Evolutionary conservation across 495 filamentous ascomycete genomes (phyloP).

Genomic region (Saxophila tyrrhenica): DNA sequence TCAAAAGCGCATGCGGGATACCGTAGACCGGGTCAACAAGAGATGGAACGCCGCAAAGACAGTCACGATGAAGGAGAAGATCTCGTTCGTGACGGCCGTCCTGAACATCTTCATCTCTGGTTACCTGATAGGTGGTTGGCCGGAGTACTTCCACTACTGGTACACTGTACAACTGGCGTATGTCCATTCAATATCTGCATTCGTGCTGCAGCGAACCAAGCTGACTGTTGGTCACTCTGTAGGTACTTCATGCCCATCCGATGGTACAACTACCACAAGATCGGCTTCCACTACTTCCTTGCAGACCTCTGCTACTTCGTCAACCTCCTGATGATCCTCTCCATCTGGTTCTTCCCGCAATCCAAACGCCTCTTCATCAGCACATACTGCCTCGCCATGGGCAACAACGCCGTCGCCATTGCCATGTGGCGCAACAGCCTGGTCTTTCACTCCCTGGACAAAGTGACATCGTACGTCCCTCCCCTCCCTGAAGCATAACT

Average conservation of each 20-base stretch:
- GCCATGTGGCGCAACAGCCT: conserved; percentile 99
- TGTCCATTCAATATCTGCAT: background rate
- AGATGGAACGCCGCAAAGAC: conserved; percentile 81
- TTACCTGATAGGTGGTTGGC: conserved; percentile 77
- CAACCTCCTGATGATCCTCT: conserved; percentile 73
- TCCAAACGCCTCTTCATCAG: conserved; percentile 90
- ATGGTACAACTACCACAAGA: conserved; percentile 76
- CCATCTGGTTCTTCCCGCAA: conserved; percentile 79
- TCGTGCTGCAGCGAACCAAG: background rate
- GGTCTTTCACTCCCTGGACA: conserved; percentile 96
- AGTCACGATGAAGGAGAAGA: conserved; percentile 84
- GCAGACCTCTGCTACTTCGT: conserved; percentile 97
- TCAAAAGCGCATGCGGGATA: conserved; percentile 68
- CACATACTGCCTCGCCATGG: conserved; percentile 82
- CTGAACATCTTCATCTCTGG: conserved; percentile 95
- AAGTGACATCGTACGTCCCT: conserved; percentile 60
- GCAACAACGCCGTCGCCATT: conserved; percentile 95
- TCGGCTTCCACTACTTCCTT: conserved; percentile 93
- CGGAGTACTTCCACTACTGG: conserved; percentile 84
- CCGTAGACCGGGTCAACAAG: conserved; percentile 73
- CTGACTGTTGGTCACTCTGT: background rate
- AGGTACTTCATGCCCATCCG: conserved; percentile 94
- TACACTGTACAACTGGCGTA: conserved; percentile 47
- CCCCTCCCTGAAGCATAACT: background rate
- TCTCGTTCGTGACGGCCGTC: conserved; percentile 90